These are phyloP conservation scores for Starmerella vaccinii DNA, from an alignment of 805 yeast species.

Conservation along the genomic window DNA sequence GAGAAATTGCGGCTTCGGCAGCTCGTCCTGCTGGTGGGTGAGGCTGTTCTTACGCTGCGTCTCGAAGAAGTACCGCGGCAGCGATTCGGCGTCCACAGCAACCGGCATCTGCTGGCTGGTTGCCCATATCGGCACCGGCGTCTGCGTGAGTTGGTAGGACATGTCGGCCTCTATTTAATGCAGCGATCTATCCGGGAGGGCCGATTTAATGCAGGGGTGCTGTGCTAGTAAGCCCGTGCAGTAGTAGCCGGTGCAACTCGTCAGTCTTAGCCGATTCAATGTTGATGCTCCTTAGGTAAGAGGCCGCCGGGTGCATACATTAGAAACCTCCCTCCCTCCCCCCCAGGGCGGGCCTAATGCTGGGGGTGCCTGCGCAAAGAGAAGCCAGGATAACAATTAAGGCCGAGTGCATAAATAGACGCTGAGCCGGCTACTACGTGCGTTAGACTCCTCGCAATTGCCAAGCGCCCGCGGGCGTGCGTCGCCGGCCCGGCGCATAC, in stretches of 20 bases:
- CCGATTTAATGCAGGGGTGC: too few species aligned
- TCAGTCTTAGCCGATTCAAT: neutral
- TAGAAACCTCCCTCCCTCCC: too few species aligned
- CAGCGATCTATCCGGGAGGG: neutral
- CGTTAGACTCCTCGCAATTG: too few species aligned
- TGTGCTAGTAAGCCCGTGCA: too few species aligned
- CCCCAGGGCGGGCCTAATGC: too few species aligned
- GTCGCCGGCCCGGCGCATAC: too few species aligned
- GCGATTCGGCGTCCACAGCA: constrained; percentile 9
- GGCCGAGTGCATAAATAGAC: too few species aligned
- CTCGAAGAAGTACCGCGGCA: constrained; percentile 19
- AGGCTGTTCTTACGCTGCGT: neutral
- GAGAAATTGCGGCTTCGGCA: constrained; percentile 4
- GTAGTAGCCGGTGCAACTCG: neutral
- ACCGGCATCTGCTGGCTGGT: constrained; percentile 8
- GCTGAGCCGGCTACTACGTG: too few species aligned
- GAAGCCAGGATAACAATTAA: too few species aligned
- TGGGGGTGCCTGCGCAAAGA: too few species aligned
- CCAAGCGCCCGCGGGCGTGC: too few species aligned
- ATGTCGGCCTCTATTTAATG: neutral
- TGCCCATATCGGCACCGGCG: constrained; percentile 24
- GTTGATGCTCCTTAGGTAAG: neutral
- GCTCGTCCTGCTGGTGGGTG: neutral
- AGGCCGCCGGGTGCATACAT: neutral
- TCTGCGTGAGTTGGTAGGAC: constrained; percentile 20